Conservation (phyloP, 2,329 filamentous ascomycete species). For the Calonectria leucothoes region DNA sequence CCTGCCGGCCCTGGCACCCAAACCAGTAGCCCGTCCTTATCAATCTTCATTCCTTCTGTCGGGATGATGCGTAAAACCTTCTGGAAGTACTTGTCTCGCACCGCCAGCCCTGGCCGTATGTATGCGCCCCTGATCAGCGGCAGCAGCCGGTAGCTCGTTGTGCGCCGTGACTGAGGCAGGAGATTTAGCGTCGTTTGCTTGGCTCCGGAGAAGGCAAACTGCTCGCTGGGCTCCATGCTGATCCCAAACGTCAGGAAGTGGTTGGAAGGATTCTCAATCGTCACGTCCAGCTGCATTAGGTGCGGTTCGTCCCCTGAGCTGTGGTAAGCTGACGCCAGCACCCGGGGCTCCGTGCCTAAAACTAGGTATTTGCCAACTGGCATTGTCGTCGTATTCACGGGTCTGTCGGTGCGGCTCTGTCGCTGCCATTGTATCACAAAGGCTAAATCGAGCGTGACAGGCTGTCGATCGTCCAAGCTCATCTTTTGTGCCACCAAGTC, state of each 20-base stretch:
- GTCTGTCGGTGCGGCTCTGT: conserved; percentile 44
- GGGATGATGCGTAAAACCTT: conserved; percentile 86
- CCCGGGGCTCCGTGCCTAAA: conserved; percentile 86
- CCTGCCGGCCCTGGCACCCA: conserved; percentile 63
- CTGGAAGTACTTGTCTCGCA: conserved; percentile 92
- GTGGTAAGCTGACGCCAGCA: conserved; percentile 72
- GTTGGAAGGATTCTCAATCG: conserved; percentile 91
- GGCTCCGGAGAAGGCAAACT: conserved; percentile 92
- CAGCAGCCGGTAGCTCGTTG: conserved; percentile 79
- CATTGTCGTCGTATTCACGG: conserved; percentile 73
- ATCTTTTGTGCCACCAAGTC: conserved; percentile 79
- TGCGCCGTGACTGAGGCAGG: conserved; percentile 82
- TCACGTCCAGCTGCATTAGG: conserved; percentile 64
- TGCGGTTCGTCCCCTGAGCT: conserved; percentile 44
- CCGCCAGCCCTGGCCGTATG: conserved; percentile 78
- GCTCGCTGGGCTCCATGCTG: conserved; percentile 90
- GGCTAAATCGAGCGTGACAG: conserved; percentile 79
- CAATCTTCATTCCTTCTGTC: conserved; percentile 76
- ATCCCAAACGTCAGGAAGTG: conserved; percentile 96
- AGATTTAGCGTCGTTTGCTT: conserved; percentile 86
- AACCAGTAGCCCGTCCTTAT: conserved; percentile 72
- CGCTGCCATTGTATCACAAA: conserved; percentile 85
- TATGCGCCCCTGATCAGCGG: conserved; percentile 74
- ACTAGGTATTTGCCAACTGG: conserved; percentile 84
- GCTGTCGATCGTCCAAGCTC: conserved; percentile 83